phyloP scores from a whole-genome alignment of 495 filamentous ascomycete species.

The Lasiosphaeria hispida region DNA sequence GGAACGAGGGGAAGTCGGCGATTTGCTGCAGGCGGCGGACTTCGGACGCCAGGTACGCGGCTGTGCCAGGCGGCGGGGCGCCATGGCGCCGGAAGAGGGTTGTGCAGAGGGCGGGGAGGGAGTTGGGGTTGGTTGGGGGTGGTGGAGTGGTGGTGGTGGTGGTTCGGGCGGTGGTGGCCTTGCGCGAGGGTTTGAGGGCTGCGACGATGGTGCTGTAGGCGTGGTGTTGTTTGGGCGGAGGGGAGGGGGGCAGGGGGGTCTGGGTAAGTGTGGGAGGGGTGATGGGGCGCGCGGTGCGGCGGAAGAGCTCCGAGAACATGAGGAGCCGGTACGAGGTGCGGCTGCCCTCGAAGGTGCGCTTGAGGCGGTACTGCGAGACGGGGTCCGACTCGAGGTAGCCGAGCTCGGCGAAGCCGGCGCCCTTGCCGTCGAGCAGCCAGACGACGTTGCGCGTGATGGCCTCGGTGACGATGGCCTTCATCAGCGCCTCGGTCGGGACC shows the following conservation, averaged over 20 bases:
- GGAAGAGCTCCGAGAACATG: conserved; percentile 54
- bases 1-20: conserved; percentile 42
- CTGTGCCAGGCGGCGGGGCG: conserved; percentile 42
- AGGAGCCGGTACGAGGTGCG: conserved; percentile 50
- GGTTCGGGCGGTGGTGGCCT: neutral
- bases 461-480: conserved; percentile 46
- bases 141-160: neutral
- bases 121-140: neutral
- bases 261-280: neutral
- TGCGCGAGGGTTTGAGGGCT: too few relatives aligned
- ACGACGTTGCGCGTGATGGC: conserved; percentile 51
- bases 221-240: neutral
- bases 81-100: conserved; percentile 49
- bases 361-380: conserved; percentile 45
- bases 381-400: conserved; percentile 43
- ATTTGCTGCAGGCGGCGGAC: conserved; percentile 46
- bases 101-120: conserved; percentile 38
- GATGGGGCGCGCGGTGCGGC: conserved; percentile 39
- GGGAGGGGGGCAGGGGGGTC: neutral
- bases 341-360: conserved; percentile 46
- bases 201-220: conserved; percentile 1
- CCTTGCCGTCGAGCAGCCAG: conserved; percentile 47
- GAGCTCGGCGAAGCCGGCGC: conserved; percentile 43
- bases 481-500: conserved; percentile 40
- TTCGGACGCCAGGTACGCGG: conserved; percentile 37